Base-by-base conservation (phyloP, 371 early-diverging fungal species). In the Syncephalastrum sp. region DNA sequence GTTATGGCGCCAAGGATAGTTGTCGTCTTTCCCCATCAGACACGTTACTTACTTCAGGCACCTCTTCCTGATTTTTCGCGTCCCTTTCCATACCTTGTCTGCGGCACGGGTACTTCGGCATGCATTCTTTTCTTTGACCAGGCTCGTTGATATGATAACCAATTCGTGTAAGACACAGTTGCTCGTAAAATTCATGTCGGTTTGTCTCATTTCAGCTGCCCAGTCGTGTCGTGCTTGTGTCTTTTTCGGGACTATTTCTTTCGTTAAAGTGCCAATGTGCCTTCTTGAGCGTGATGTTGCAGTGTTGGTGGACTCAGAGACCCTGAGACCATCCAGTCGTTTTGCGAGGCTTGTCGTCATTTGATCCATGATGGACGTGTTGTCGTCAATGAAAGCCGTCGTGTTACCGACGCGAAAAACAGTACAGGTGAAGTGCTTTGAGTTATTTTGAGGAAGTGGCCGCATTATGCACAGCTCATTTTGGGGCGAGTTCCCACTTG, bases 151-250 rank as follows among this genome's bases (percentile, higher is more conserved):
- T 48, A 52, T 49, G 49, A 63, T 51, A 21, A 50, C 64, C 17
- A 59, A 16, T 27, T 57, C 59, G 23, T 59, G 47, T 27, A 63
- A 63, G 12, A 57, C 58, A 50, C 53, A 63, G 27, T 48, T 57
- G 44, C 38, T 57, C 7, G 15, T 5, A 47, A 29, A 63, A 41
- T 57, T 29, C 49, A 57, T 57, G 24, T 50, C 54, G 16, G 53
- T 53, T 3, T 46, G 4, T 38, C 33, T 5, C 64, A 54, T 58
- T 17, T 41, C 21, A 4, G 16, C 15, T 15, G 50, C 55, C 59
- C 59, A 58, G 38, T 56, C 12, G 45, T 33, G 57, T 8, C 57
- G 38, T 24, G 52, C 53, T 6, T 56, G 23, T 27, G 57, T 52
- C 2, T 49, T 52, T 62, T 14, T 54, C 53, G 3, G 50, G 27